Base-by-base conservation (phyloP, 2,329 filamentous ascomycete species). In the Talaromyces sp. region DNA sequence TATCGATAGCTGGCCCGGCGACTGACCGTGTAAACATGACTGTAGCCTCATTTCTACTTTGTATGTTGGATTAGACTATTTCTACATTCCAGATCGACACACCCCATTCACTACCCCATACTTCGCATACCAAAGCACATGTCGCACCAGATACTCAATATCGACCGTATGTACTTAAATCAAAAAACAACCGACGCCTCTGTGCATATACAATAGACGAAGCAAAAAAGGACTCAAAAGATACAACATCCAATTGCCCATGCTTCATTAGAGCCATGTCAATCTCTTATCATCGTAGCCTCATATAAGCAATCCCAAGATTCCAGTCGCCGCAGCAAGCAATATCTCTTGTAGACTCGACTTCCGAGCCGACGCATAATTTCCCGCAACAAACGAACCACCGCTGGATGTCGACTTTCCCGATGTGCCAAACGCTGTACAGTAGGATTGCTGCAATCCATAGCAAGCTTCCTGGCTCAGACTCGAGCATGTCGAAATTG, bases 391-490 rank as follows among this genome's bases (percentile, higher is more conserved):
- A 57, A 67, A 68, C 19, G 58, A 19, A 15, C 73, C 76, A n/a
- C 69, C 72, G 56, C 66, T 70, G 5, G 70, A 71, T 17, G 60
- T 56, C 13, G 68, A n/a, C 22, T 8, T 15, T 25, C 56, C 39
- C 17, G 70, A 74, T 39, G 62, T 73, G 22, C 73, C 75, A 69
- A 79, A 78, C 39, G 73, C 70, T 35, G 71, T 72, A 69, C 83
- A 85, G 39, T 83, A 81, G 10, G 73, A 77, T 39, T 82, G 75
- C 60, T 80, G 77, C 45, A 85, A 70, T 35, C 80, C 81, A 68
- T 81, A 83, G 67, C 83, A 85, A 15, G 82, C 83, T 54, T 76
- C 64, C 22, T 69, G 67, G 67, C 82, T 84, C 59, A 82, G 69
- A 67, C 78, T 83, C 17, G 78, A 80, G 67, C 81, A 83, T 19